Evolutionary conservation across 2,329 filamentous ascomycete species (phyloP).

Genomic region (Pyricularia sp.): DNA sequence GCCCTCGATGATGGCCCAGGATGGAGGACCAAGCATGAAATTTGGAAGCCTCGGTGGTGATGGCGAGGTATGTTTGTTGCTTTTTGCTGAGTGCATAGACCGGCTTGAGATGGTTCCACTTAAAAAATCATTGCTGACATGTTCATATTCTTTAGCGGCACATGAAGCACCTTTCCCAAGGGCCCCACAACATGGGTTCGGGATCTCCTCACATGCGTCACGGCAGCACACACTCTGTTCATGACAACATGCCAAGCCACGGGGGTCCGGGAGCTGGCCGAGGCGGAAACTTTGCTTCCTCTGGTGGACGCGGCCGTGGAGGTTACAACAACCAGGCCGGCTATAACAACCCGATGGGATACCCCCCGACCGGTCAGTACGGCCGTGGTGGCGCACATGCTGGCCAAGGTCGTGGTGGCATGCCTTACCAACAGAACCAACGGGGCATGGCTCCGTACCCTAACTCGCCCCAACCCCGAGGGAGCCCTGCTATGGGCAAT

Average conservation of each 20-base stretch:
- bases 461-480: constrained; percentile 58
- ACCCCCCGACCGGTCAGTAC: constrained; percentile 26
- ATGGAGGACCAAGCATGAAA: constrained; percentile 53
- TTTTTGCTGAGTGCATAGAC: constrained; percentile 6
- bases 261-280: constrained; percentile 44
- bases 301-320: constrained; percentile 33
- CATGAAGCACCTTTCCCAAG: constrained; percentile 56
- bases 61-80: constrained; percentile 56
- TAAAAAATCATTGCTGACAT: constrained; percentile 11
- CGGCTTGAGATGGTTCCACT: background rate
- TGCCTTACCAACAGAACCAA: constrained; percentile 18
- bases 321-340: constrained; percentile 40
- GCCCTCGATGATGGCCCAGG: constrained; percentile 63
- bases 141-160: constrained; percentile 43
- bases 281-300: constrained; percentile 42
- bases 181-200: constrained; percentile 36
- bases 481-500: constrained; percentile 56
- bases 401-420: constrained; percentile 40
- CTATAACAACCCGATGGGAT: constrained; percentile 34
- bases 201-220: constrained; percentile 67
- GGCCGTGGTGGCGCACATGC: constrained; percentile 33
- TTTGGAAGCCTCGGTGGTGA: constrained; percentile 81
- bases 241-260: constrained; percentile 61
- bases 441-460: constrained; percentile 30
- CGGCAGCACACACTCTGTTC: constrained; percentile 76